Percentiles rank a stretch among this genome's conserved stretches.
Conservation (phyloP, 768 basidiomycete genomes). For the Hericium coralloides region DNA sequence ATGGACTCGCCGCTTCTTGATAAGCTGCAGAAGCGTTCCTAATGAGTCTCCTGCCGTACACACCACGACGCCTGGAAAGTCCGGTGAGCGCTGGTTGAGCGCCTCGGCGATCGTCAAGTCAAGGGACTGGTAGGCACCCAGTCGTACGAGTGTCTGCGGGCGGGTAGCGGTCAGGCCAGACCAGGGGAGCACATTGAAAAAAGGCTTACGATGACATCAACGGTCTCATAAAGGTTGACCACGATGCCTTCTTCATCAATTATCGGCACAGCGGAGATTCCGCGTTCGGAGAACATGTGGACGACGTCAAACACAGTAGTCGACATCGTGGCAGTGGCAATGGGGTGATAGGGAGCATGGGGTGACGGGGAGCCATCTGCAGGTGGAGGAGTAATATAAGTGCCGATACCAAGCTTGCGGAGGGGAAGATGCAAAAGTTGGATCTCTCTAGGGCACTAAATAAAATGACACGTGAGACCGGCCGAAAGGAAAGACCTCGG, state of each 20-base stretch:
- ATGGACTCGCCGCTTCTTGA: slow-evolving; percentile 91
- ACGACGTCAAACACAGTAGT: slow-evolving; percentile 98
- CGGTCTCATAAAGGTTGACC: slow-evolving; percentile 95
- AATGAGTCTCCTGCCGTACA: slow-evolving; percentile 91
- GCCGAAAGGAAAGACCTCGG: neutral
- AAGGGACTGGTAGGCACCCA: slow-evolving; percentile 92
- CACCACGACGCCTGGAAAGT: slow-evolving; percentile 95
- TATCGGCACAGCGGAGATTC: slow-evolving; percentile 96
- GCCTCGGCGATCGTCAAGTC: slow-evolving; percentile 92
- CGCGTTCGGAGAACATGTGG: slow-evolving; percentile 93
- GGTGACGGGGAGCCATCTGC: slow-evolving; percentile 38
- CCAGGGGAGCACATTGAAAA: neutral
- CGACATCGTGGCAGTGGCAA: slow-evolving; percentile 82
- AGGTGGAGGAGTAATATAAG: slow-evolving; percentile 59
- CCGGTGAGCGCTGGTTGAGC: slow-evolving; percentile 81
- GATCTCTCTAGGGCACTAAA: slow-evolving; percentile 79
- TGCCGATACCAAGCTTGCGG: slow-evolving; percentile 86
- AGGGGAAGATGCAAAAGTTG: slow-evolving; percentile 72
- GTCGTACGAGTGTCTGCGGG: slow-evolving; percentile 80
- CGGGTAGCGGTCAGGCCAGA: neutral
- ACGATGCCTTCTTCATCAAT: slow-evolving; percentile 89
- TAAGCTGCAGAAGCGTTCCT: slow-evolving; percentile 80
- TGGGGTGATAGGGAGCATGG: slow-evolving; percentile 75
- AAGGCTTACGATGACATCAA: slow-evolving; percentile 88
- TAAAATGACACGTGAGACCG: neutral